Percentiles rank a stretch among this genome's conserved stretches.
Evolutionary conservation across 1,284 basidiomycete genomes (phyloP).

Genomic region (Apiotrichum gracile): DNA sequence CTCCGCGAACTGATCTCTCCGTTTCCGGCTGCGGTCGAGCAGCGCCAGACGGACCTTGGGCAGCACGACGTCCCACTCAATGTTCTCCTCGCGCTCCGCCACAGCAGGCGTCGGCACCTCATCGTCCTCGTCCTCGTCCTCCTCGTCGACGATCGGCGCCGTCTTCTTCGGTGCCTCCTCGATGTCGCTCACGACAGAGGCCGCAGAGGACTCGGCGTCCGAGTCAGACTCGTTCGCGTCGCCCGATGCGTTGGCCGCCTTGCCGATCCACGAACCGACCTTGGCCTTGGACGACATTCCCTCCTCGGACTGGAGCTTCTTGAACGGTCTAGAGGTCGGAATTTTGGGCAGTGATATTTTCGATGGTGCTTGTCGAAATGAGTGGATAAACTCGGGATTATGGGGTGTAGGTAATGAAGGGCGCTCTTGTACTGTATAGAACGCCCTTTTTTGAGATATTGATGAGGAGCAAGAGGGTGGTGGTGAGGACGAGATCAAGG

Average conservation of each 20-base stretch:
- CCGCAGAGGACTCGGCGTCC: slow-evolving; percentile 6
- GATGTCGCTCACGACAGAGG: slow-evolving; percentile 2
- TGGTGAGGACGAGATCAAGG: neutral
- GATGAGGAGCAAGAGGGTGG: neutral
- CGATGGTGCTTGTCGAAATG: no score
- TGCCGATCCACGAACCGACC: slow-evolving; percentile 45
- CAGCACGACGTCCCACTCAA: slow-evolving; percentile 35
- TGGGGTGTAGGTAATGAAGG: neutral
- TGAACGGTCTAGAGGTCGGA: slow-evolving; percentile 18
- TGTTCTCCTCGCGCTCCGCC: slow-evolving; percentile 19
- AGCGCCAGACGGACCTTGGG: slow-evolving; percentile 27
- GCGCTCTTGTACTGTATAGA: neutral
- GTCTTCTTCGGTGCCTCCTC: neutral
- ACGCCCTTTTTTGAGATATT: neutral
- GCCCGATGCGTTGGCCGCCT: slow-evolving; percentile 15
- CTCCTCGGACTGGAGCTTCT: slow-evolving; percentile 37
- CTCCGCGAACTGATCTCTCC: slow-evolving; percentile 31
- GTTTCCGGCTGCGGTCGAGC: slow-evolving; percentile 30
- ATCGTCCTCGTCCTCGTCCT: slow-evolving; percentile 21
- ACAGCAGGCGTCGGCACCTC: neutral
- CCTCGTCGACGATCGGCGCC: slow-evolving; percentile 18
- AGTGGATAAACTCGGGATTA: neutral
- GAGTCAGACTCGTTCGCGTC: slow-evolving; percentile 38
- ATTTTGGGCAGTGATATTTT: neutral
- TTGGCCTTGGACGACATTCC: slow-evolving; percentile 39